A percentile compares a stretch with the other conserved stretches of the same genome.
Conservation (phyloP, 768 basidiomycete genomes). For the Astraeus odoratus region DNA sequence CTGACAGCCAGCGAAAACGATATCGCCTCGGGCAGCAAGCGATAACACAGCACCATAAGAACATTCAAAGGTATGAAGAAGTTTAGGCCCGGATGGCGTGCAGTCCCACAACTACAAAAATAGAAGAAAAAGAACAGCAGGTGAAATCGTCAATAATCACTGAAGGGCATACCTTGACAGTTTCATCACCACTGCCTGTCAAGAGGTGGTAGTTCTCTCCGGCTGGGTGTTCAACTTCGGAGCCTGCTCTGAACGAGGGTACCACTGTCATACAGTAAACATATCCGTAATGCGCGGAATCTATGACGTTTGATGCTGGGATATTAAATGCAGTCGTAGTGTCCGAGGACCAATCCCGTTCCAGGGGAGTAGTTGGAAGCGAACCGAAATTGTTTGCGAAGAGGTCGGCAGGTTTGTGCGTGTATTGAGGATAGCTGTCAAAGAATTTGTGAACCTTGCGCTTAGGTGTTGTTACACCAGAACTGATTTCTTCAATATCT, state of each 20-base stretch:
- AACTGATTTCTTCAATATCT: conserved; percentile 9
- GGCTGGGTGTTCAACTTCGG: conserved; percentile 20
- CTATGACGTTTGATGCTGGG: conserved; percentile 62
- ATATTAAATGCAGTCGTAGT: conserved; percentile 40
- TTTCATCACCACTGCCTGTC: conserved; percentile 88
- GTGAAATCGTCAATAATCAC: not conserved
- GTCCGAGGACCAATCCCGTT: conserved; percentile 18
- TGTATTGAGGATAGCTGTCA: conserved; percentile 76
- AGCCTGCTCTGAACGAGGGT: conserved; percentile 33
- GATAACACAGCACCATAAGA: conserved; percentile 79
- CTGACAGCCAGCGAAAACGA: conserved; percentile 89
- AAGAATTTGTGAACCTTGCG: conserved; percentile 84
- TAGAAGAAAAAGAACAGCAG: not conserved
- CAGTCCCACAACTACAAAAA: conserved; percentile 60
- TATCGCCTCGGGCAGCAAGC: conserved; percentile 65
- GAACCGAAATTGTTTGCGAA: conserved; percentile 48
- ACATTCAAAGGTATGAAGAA: conserved; percentile 64
- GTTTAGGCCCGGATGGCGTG: conserved; percentile 34
- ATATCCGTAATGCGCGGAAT: conserved; percentile 93
- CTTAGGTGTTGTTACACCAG: conserved; percentile 30
- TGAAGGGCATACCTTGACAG: conserved; percentile 59
- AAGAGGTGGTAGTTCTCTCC: conserved; percentile 44
- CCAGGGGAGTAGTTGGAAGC: conserved; percentile 27
- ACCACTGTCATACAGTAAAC: conserved; percentile 73
- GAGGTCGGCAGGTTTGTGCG: conserved; percentile 61